Evolutionary conservation across 805 yeast genomes (phyloP).

Genomic region (Metschnikowia hibisci): DNA sequence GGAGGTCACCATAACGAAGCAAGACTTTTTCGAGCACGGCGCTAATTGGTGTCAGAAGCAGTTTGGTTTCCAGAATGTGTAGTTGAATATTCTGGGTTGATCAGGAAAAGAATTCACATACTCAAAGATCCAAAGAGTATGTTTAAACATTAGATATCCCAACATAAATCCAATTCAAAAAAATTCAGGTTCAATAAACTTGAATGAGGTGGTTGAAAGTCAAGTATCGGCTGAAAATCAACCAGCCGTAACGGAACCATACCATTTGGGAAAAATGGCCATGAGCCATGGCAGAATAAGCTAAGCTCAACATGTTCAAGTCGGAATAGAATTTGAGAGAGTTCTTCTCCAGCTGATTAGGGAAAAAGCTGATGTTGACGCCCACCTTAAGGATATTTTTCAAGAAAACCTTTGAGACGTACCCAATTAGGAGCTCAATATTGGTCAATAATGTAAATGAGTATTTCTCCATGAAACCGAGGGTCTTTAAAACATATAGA

Average conservation of each 20-base stretch:
- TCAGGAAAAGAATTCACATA: background rate
- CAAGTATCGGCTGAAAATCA: slow-evolving; percentile 70
- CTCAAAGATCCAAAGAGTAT: background rate
- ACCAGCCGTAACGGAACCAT: slow-evolving; percentile 93
- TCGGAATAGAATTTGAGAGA: slow-evolving; percentile 34
- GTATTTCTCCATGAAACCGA: slow-evolving; percentile 46
- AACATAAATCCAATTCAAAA: background rate
- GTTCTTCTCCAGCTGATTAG: slow-evolving; percentile 7
- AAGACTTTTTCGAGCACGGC: slow-evolving; percentile 87
- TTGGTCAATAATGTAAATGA: slow-evolving; percentile 44
- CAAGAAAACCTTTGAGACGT: slow-evolving; percentile 30
- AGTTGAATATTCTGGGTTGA: background rate
- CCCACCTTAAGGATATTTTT: slow-evolving; percentile 30
- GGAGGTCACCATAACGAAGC: slow-evolving; percentile 60
- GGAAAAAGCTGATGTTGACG: slow-evolving; percentile 37
- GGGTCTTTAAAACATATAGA: slow-evolving; percentile 32
- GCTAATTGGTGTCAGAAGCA: slow-evolving; percentile 51
- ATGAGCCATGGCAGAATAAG: slow-evolving; percentile 68
- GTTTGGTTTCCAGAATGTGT: slow-evolving; percentile 41
- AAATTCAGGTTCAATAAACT: slow-evolving; percentile 5
- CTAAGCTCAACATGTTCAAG: slow-evolving; percentile 37
- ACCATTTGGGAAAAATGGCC: slow-evolving; percentile 90
- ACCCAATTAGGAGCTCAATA: slow-evolving; percentile 36
- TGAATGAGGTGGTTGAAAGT: slow-evolving; percentile 63
- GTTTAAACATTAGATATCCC: too few relatives aligned